Base-by-base conservation (phyloP, 345 rosid species). In the Noccaea caerulescens region DNA sequence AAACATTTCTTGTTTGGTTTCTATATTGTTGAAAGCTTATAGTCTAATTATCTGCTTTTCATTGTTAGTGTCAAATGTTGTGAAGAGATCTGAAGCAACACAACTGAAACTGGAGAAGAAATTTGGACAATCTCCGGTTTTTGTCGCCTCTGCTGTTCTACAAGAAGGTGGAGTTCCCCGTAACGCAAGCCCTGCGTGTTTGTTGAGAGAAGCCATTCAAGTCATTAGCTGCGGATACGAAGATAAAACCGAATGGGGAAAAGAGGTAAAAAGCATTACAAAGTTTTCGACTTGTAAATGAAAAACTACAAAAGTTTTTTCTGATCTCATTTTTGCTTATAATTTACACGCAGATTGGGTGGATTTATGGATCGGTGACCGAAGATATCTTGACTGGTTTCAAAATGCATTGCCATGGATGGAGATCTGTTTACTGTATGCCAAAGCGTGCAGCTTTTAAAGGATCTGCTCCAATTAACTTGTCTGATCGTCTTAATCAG, bases 211-310 rank as follows among this genome's bases (percentile, higher is more conserved):
- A 85, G 97, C 98, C 41, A 91, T 93, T 71, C 98, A 93, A 82
- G 98, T 93, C 55, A 91, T 93, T 75, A 93, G 98, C 79, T 90
- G 97, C 23, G 98, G 98, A 37, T 93, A 93, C 34, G 98, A 93
- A 82, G 98, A 87, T 72, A 93, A 93, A 82, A 91, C 98, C 18
- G 98, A 93, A 84, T 91, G 98, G 98, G 98, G 98, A 54, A 93
- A 91, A 74, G 98, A 93, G 84, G 98, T 93, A 79, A 25, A 23
- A 27, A 16, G 18, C 20, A 56, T 46, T 38, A 11, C 51, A 56
- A 10, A 62, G 46, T 33, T 44, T 49, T 23, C 13, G 8, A 14
- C 20, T 50, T 33, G 6, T 57, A 3, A 57, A 7, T 16, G 27
- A 3, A 36, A 14, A 45, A 18, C 9, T 6, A 14, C 3, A 38